Base-by-base conservation (phyloP, 75 land plant species). In the Gnetum montanum region DNA sequence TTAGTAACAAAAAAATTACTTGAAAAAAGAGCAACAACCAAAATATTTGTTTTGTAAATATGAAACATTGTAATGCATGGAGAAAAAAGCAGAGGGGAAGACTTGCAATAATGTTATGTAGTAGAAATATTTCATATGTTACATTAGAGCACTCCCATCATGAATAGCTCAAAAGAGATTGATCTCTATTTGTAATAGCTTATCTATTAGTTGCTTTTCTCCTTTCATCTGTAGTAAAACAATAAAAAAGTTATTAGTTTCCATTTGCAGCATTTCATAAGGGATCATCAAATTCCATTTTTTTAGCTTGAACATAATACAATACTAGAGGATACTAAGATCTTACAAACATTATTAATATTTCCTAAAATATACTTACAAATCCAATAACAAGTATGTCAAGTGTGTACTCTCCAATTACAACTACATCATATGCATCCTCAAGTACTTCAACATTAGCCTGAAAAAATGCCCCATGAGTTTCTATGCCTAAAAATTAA, bases 121-220 rank as follows among this genome's bases (percentile, higher is more conserved):
- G 31, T 94, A 89, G 69, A 94, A 94, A 52, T 94, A 96, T 57
- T 94, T 96, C 98, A 94, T 94, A 58, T 94, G 98, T 65, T 94
- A 96, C 98, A 89, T 94, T 16, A 94, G 80, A 37, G 91, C 98
- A 67, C 74, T 85, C 25, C 98, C 98, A 76, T 89, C 96, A 67
- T 96, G 78, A 37, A 94, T 81, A 24, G 98, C 69, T 28, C 75
- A 85, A 43, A 85, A 76, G 54, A 94, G 73, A 34, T 88, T 78
- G 2, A 94, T 94, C 69, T 94, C 98, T 15, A 96, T 89, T 59
- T 94, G 87, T 65, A 94, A 36, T 28, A 94, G 70, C 49, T 74
- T 82, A 51, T 85, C 84, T 41, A 94, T 54, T 23, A 94, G 73
- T 60, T 80, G 78, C 77, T 74, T 88, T 69, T 94, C 98, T 51